A percentile compares a stretch with the other conserved stretches of the same genome.
These are phyloP conservation scores for Delonix regia DNA, from an alignment of 306 rosid species.

Conservation along the genomic window DNA sequence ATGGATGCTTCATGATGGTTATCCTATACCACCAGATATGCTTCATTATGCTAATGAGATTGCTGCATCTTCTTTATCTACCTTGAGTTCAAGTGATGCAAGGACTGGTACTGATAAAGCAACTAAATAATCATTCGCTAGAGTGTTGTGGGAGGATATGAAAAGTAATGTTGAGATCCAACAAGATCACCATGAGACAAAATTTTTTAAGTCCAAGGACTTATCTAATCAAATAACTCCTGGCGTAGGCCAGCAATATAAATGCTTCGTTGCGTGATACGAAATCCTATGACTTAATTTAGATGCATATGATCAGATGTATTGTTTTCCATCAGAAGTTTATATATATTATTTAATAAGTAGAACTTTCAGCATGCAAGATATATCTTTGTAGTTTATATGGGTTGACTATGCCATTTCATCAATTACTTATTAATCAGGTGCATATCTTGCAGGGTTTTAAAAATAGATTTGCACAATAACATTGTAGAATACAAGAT, in stretches of 20 bases:
- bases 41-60: slow-evolving; percentile 56
- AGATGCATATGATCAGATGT: neutral
- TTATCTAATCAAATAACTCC: slow-evolving; percentile 67
- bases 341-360: neutral
- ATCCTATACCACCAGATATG: slow-evolving; percentile 67
- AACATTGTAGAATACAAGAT: too few relatives aligned
- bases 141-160: slow-evolving; percentile 56
- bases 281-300: slow-evolving; percentile 1
- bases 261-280: slow-evolving; percentile 68
- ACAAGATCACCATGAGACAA: slow-evolving; percentile 46
- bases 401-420: neutral
- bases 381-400: too few relatives aligned
- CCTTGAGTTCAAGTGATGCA: slow-evolving; percentile 21
- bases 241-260: slow-evolving; percentile 51
- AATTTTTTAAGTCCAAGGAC: slow-evolving; percentile 52
- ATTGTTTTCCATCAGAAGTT: too few relatives aligned
- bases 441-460: slow-evolving; percentile 51
- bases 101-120: slow-evolving; percentile 33
- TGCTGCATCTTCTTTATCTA: slow-evolving; percentile 41
- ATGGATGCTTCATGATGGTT: slow-evolving; percentile 86
- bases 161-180: slow-evolving; percentile 49
- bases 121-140: slow-evolving; percentile 48
- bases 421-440: slow-evolving; percentile 30
- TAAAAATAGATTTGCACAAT: too few relatives aligned
- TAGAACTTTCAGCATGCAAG: slow-evolving; percentile 8